Evolutionary conservation across 257 asterid species (phyloP).

Genomic region (Nicotiana benthamiana): DNA sequence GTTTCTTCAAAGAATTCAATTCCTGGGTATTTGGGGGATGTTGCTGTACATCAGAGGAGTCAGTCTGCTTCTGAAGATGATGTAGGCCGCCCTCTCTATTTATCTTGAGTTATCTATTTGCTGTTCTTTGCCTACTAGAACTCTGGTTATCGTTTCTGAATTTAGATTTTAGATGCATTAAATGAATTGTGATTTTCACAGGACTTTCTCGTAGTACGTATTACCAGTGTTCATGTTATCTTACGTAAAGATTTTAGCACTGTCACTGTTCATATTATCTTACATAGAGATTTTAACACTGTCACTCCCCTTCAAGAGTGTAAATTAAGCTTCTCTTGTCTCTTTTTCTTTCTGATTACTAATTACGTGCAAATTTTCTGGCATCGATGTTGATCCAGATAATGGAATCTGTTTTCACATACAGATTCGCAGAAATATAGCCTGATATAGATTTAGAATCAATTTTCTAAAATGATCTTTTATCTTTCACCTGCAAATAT

Average conservation of each 20-base stretch:
- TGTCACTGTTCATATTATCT: background rate
- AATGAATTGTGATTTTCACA: background rate
- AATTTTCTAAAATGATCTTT: background rate
- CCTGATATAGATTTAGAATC: conserved; percentile 2
- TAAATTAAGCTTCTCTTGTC: background rate
- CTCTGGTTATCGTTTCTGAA: background rate
- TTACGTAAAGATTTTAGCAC: background rate
- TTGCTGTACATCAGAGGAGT: conserved; percentile 48
- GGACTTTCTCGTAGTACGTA: background rate
- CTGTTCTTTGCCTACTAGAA: background rate
- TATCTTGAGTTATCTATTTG: background rate
- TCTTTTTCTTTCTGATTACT: background rate
- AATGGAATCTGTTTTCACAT: background rate
- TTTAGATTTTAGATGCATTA: background rate
- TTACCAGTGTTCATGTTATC: background rate
- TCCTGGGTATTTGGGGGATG: conserved; percentile 52
- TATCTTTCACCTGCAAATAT: background rate
- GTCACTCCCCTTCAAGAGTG: background rate
- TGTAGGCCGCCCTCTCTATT: conserved; percentile 38
- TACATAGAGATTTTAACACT: background rate
- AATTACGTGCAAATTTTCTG: background rate
- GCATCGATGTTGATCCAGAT: background rate
- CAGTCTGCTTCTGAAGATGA: conserved; percentile 68
- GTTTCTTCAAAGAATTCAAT: conserved; percentile 85
- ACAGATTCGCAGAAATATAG: conserved; percentile 1